These are phyloP conservation scores for Podila epigama DNA, from an alignment of 192 early-diverging fungal genomes.

Conservation along the genomic window DNA sequence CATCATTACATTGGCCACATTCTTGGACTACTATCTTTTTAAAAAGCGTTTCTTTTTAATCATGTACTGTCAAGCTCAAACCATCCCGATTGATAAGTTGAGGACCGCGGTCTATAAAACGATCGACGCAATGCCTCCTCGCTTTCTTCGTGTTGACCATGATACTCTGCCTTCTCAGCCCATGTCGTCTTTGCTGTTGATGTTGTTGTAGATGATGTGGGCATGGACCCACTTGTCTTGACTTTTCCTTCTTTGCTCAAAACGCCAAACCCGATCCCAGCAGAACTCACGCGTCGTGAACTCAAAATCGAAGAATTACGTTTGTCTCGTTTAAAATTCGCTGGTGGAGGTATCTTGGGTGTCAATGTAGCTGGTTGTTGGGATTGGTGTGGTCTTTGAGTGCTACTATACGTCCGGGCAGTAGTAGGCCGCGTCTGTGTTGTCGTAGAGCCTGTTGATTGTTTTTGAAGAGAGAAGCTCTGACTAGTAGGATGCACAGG, in stretches of 20 bases:
- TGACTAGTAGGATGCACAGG: too few species aligned
- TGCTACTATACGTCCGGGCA: conserved; percentile 40
- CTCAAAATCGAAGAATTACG: conserved; percentile 48
- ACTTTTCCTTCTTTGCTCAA: conserved; percentile 34
- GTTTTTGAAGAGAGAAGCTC: conserved; percentile 1
- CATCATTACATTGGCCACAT: neutral
- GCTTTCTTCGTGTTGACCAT: neutral
- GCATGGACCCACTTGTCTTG: neutral
- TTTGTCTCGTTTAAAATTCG: conserved; percentile 37
- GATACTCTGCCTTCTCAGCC: neutral
- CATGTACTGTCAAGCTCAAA: conserved; percentile 8
- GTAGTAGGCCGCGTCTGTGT: conserved; percentile 6
- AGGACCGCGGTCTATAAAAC: conserved; percentile 8
- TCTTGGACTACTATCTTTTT: neutral
- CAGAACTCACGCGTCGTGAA: conserved; percentile 40
- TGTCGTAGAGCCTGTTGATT: neutral
- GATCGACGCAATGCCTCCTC: neutral
- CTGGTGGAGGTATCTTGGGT: conserved; percentile 22
- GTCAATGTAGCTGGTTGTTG: neutral
- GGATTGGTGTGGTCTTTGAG: conserved; percentile 12
- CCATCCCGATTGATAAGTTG: conserved; percentile 15
- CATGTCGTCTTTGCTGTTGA: neutral
- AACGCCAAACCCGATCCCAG: conserved; percentile 38
- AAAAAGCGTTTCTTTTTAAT: neutral
- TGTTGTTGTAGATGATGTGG: neutral